phyloP scores from a whole-genome alignment of 768 basidiomycete species.

The Serendipita vermifera region DNA sequence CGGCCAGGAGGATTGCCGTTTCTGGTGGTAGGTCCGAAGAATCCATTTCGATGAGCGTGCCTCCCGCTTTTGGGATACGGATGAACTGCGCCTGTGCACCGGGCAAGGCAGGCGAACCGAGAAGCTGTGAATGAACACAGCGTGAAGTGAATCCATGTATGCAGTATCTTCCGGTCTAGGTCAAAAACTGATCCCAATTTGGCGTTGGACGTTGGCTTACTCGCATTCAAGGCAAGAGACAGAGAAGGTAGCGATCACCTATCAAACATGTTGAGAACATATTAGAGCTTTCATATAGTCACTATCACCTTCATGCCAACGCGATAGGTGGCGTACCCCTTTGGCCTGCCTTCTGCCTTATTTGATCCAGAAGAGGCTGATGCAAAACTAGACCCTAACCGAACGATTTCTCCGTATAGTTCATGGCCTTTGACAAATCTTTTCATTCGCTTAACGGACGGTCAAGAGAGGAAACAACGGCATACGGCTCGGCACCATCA shows the following conservation, averaged over 20 bases:
- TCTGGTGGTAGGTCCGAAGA: constrained; percentile 16
- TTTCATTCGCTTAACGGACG: constrained; percentile 38
- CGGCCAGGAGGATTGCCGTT: constrained; percentile 42
- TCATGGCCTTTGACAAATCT: constrained; percentile 66
- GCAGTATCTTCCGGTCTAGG: constrained; percentile 41
- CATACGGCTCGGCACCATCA: too few relatives aligned
- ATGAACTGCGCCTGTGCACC: constrained; percentile 74
- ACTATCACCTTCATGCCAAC: background rate
- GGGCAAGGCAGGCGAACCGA: constrained; percentile 52
- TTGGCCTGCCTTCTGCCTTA: background rate
- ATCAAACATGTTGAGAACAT: constrained; percentile 26
- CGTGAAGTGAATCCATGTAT: constrained; percentile 60
- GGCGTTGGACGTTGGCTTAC: constrained; percentile 32
- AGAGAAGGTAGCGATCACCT: constrained; percentile 69
- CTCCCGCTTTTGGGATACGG: constrained; percentile 66
- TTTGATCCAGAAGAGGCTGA: too few relatives aligned
- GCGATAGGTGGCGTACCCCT: background rate
- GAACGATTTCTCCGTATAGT: constrained; percentile 58
- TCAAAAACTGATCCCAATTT: background rate
- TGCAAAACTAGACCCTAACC: constrained; percentile 48
- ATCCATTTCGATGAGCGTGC: constrained; percentile 45
- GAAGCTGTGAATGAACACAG: constrained; percentile 46
- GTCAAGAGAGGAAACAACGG: too few relatives aligned
- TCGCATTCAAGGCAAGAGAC: constrained; percentile 77
- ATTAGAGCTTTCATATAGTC: background rate